Base-by-base conservation (phyloP, 371 early-diverging fungal species). In the Mortierella sp. region DNA sequence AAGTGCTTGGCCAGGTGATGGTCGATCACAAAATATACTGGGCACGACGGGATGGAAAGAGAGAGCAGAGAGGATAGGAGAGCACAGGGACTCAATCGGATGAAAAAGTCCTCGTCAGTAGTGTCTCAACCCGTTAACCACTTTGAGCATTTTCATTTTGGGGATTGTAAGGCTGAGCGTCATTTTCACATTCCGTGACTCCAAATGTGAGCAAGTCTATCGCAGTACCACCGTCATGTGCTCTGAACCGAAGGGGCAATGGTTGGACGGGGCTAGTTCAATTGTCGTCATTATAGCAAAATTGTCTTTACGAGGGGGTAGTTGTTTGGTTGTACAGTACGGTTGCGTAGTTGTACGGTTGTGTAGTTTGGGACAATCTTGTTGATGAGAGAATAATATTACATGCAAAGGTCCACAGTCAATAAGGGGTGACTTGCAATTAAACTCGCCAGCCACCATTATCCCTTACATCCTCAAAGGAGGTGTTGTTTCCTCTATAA, bases 11-110 rank as follows among this genome's bases (percentile, higher is more conserved):
- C 28, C n/a, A 53, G 40, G 65, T n/a, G 24, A 41, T 8, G 24
- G 52, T 21, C 2, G 11, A 8, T 50, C 50, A 38, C 52, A 10
- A 57, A 36, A 50, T 55, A 28, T 55, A 62, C 32, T 21, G 43
- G 32, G 38, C 22, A 22, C 38, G 38, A 58, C 19, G 32, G 55
- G 63, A 63, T 55, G 21, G 21, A 45, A 38, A 45, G 24, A 43
- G 36, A 45, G 59, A 43, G 58, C n/a, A 16, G 67, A 53, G 41
- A 21, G 41, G 22, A 48, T 28, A 58, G 28, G 57, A 19, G 36
- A 24, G 57, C 36, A 55, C 21, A 55, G 10, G 13, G 41, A 43
- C 22, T 38, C 43, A 43, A 10, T 67, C 5, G n/a, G 19, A 24
- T 19, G 36, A 3, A 36, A 3, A 36, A 36, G 36, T 36, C 36